Conservation (phyloP, 2,329 filamentous ascomycete species). For the Alternaria ethzedia region DNA sequence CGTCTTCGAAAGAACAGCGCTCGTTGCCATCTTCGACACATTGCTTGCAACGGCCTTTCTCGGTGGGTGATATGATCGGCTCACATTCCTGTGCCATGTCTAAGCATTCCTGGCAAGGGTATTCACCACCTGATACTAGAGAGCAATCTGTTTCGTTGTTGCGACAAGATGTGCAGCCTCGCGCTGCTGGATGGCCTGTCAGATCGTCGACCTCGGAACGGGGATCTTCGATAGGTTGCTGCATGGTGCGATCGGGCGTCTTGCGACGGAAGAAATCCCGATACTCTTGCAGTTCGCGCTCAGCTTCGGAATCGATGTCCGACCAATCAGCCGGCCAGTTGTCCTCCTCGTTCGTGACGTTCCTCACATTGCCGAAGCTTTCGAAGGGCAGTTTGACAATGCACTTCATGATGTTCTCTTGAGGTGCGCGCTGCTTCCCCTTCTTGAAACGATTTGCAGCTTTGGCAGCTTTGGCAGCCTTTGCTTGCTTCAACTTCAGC, state of each 20-base stretch:
- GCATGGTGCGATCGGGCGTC: slow-evolving; percentile 14
- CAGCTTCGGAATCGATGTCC: slow-evolving; percentile 24
- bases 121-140: slow-evolving; percentile 39
- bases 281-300: slow-evolving; percentile 13
- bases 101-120: slow-evolving; percentile 29
- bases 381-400: slow-evolving; percentile 26
- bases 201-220: slow-evolving; percentile 30
- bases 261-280: slow-evolving; percentile 14
- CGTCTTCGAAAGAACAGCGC: slow-evolving; percentile 31
- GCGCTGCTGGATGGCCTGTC: slow-evolving; percentile 41
- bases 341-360: slow-evolving; percentile 30
- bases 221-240: slow-evolving; percentile 34
- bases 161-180: slow-evolving; percentile 47
- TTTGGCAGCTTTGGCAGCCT: slow-evolving; percentile 19
- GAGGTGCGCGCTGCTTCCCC: not conserved
- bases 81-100: slow-evolving; percentile 37
- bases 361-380: slow-evolving; percentile 24
- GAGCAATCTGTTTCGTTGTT: slow-evolving; percentile 25
- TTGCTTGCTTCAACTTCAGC: slow-evolving; percentile 11
- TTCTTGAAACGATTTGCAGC: slow-evolving; percentile 12
- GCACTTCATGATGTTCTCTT: slow-evolving; percentile 17
- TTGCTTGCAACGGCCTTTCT: slow-evolving; percentile 44
- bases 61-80: slow-evolving; percentile 35
- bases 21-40: slow-evolving; percentile 21
- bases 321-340: slow-evolving; percentile 39